A percentile compares a stretch with the other conserved stretches of the same genome.
Evolutionary conservation across 257 asterid genomes (phyloP).

Genomic region (Hygrophila difformis): DNA sequence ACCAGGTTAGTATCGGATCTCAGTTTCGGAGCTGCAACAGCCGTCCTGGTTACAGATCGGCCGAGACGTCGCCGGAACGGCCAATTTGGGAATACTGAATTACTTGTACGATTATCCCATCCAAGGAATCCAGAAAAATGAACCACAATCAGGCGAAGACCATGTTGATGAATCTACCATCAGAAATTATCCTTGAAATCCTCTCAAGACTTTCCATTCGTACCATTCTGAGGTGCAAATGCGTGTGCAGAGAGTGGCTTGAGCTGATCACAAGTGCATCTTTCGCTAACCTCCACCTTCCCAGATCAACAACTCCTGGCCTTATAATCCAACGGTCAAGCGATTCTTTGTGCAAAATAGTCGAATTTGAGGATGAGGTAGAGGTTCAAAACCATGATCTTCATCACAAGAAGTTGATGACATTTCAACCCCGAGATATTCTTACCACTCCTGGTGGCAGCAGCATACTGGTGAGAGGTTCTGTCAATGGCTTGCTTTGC

Average conservation of each 20-base stretch:
- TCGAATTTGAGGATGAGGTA: background rate
- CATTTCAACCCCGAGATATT: background rate
- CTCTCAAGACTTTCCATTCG: conserved; percentile 20
- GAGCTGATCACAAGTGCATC: conserved; percentile 11
- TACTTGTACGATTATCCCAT: too few species aligned
- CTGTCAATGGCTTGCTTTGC: conserved; percentile 23
- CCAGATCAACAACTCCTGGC: conserved; percentile 17
- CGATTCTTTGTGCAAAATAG: background rate
- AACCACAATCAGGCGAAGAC: too few species aligned
- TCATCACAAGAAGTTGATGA: conserved; percentile 5
- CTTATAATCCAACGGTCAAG: conserved; percentile 10
- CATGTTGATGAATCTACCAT: conserved; percentile 22
- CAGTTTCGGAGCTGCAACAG: too few species aligned
- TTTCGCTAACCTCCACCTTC: conserved; percentile 18
- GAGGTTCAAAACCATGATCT: conserved; percentile 16
- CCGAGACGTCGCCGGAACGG: too few species aligned
- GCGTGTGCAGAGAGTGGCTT: conserved; percentile 22
- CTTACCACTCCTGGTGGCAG: background rate
- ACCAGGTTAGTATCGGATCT: too few species aligned
- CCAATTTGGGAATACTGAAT: too few species aligned
- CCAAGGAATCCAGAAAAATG: too few species aligned
- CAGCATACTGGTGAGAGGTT: conserved; percentile 7
- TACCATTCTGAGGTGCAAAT: conserved; percentile 15
- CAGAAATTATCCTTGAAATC: conserved; percentile 20
- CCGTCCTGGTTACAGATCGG: too few species aligned